Evolutionary conservation across 2,329 filamentous ascomycete genomes (phyloP).

Genomic region (Arthrobotrys sphaeroides): DNA sequence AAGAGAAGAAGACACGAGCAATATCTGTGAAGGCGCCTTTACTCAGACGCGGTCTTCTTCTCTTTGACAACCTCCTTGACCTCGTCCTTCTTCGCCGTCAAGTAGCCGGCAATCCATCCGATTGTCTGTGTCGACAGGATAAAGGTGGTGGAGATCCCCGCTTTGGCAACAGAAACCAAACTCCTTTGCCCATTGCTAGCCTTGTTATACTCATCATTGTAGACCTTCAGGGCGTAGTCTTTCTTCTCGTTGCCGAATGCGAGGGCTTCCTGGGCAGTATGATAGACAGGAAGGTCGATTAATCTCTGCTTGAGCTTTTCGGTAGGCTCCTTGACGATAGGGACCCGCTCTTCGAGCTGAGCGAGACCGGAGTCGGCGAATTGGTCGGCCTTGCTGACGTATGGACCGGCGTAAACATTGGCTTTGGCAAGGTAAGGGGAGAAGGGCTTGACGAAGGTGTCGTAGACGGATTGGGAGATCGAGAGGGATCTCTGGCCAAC

Average conservation of each 20-base stretch:
- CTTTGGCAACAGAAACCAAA: conserved; percentile 74
- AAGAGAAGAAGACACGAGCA: not conserved
- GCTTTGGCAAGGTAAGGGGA: conserved; percentile 81
- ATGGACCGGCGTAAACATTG: conserved; percentile 83
- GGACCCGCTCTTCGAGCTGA: conserved; percentile 75
- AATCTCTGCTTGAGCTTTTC: conserved; percentile 74
- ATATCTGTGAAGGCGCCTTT: not conserved
- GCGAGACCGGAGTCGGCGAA: conserved; percentile 77
- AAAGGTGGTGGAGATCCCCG: conserved; percentile 73
- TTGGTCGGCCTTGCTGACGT: conserved; percentile 81
- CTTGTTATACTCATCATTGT: conserved; percentile 71
- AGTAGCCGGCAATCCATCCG: conserved; percentile 61
- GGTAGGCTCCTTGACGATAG: conserved; percentile 78
- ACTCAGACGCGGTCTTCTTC: conserved; percentile 33
- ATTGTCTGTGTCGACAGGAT: conserved; percentile 64
- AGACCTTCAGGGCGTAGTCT: conserved; percentile 70
- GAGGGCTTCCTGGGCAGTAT: conserved; percentile 42
- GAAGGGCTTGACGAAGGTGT: conserved; percentile 78
- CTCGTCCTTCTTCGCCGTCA: conserved; percentile 72
- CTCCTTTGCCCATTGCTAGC: conserved; percentile 61
- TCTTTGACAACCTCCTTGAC: conserved; percentile 64
- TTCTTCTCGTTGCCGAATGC: conserved; percentile 60
- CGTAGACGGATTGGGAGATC: conserved; percentile 77
- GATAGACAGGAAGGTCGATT: conserved; percentile 66
- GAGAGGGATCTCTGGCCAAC: conserved; percentile 84